Conservation (phyloP, 495 filamentous ascomycete species). For the Talaromyces adpressus region DNA sequence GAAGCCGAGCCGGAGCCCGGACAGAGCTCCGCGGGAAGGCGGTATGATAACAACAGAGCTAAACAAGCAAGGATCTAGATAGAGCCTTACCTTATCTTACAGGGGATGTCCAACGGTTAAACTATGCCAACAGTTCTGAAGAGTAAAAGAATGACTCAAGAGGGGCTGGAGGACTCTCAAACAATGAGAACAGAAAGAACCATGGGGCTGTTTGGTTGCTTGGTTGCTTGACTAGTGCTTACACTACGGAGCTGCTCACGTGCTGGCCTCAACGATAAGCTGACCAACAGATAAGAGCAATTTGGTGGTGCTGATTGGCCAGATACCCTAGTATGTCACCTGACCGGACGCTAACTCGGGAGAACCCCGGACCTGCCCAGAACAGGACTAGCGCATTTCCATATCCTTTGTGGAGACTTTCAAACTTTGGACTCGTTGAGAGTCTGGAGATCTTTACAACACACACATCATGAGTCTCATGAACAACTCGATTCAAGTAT, state of each 20-base stretch:
- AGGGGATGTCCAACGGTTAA: not conserved
- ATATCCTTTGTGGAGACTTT: not conserved
- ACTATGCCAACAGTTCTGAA: not conserved
- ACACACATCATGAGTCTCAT: no score
- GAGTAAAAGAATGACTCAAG: not conserved
- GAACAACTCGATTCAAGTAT: no score
- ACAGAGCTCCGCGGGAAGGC: slow-evolving; percentile 1
- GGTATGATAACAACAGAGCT: not conserved
- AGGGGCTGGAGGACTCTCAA: not conserved
- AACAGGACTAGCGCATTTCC: not conserved
- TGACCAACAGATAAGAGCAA: not conserved
- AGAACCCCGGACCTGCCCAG: not conserved
- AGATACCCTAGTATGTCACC: not conserved
- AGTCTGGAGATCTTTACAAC: not conserved
- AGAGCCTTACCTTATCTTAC: not conserved
- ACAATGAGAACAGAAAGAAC: not conserved
- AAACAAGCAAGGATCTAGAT: not conserved
- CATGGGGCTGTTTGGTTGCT: not conserved
- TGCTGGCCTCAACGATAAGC: slow-evolving; percentile 1
- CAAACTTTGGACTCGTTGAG: no score
- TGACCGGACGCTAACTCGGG: not conserved
- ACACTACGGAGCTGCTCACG: not conserved
- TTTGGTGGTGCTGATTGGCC: not conserved
- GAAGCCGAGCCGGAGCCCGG: not conserved
- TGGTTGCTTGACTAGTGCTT: not conserved